Percentiles rank a stretch among this genome's conserved stretches.
phyloP scores from a whole-genome alignment of 1,284 basidiomycete species.

The Trametes versicolor region DNA sequence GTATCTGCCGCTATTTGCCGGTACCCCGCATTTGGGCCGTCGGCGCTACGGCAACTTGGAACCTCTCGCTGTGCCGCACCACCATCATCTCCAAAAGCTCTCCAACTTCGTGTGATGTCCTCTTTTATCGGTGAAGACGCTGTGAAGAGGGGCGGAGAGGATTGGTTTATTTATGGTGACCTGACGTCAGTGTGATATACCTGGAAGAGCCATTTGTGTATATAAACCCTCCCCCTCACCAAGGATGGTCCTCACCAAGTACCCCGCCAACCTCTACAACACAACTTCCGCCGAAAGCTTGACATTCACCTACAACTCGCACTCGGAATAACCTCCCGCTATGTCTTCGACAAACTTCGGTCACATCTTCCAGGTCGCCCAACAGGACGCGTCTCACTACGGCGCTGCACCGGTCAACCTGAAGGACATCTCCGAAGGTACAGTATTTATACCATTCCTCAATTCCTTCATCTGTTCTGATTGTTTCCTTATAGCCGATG shows the following conservation, averaged over 20 bases:
- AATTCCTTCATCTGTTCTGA: background rate
- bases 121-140: background rate
- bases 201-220: background rate
- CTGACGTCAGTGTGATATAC: slow-evolving; percentile 21
- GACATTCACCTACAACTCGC: background rate
- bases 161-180: slow-evolving; percentile 1
- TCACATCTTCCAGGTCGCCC: slow-evolving; percentile 29
- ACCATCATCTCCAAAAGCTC: slow-evolving; percentile 11
- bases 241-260: background rate
- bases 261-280: background rate
- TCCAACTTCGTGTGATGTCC: slow-evolving; percentile 14
- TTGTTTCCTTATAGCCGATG: slow-evolving; percentile 32
- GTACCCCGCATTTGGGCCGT: slow-evolving; percentile 3
- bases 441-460: background rate
- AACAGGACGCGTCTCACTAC: slow-evolving; percentile 31
- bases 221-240: slow-evolving; percentile 7
- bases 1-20: background rate
- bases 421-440: slow-evolving; percentile 39
- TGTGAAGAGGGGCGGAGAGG: slow-evolving; percentile 4
- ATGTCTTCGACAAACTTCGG: slow-evolving; percentile 35
- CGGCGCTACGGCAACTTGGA: background rate
- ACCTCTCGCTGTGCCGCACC: background rate
- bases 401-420: slow-evolving; percentile 33
- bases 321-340: background rate
- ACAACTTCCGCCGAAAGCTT: background rate